A percentile compares a stretch with the other conserved stretches of the same genome.
These are phyloP conservation scores for Fusarium veterinarium DNA, from an alignment of 2,329 filamentous ascomycete species.

Conservation along the genomic window DNA sequence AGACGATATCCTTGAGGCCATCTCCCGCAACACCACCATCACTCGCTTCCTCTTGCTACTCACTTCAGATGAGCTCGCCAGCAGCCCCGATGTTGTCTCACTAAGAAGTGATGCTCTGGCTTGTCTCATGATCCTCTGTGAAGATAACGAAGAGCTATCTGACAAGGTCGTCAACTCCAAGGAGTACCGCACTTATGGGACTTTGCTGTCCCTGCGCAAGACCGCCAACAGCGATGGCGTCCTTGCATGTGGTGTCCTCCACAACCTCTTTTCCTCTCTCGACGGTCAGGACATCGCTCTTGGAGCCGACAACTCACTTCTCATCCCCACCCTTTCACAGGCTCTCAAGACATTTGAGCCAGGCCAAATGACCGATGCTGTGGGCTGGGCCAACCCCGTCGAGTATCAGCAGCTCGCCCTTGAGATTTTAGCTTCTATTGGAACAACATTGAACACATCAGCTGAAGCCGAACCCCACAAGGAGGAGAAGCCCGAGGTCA, in stretches of 20 bases:
- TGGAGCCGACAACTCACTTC: conserved; percentile 49
- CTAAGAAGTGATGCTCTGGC: conserved; percentile 62
- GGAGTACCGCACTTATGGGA: conserved; percentile 59
- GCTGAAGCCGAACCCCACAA: conserved; percentile 53
- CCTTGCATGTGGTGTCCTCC: conserved; percentile 69
- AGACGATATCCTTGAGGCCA: conserved; percentile 68
- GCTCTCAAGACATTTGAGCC: conserved; percentile 45
- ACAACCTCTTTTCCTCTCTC: conserved; percentile 68
- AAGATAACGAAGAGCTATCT: conserved; percentile 67
- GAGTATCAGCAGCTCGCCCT: conserved; percentile 67
- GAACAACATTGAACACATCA: conserved; percentile 66
- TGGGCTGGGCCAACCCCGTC: conserved; percentile 54
- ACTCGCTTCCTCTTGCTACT: conserved; percentile 67
- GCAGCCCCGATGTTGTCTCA: conserved; percentile 55
- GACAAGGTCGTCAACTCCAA: conserved; percentile 64
- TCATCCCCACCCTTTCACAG: conserved; percentile 53
- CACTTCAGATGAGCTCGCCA: conserved; percentile 56
- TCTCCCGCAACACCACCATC: conserved; percentile 62
- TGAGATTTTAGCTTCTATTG: conserved; percentile 73
- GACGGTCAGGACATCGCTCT: conserved; percentile 40
- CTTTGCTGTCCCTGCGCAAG: conserved; percentile 61
- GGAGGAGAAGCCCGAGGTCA: conserved; percentile 53
- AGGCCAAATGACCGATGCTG: conserved; percentile 46
- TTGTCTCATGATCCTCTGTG: conserved; percentile 68
- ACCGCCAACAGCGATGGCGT: conserved; percentile 62